Evolutionary conservation across 495 filamentous ascomycete species (phyloP).

Genomic region (Chaetomidium leptoderma): DNA sequence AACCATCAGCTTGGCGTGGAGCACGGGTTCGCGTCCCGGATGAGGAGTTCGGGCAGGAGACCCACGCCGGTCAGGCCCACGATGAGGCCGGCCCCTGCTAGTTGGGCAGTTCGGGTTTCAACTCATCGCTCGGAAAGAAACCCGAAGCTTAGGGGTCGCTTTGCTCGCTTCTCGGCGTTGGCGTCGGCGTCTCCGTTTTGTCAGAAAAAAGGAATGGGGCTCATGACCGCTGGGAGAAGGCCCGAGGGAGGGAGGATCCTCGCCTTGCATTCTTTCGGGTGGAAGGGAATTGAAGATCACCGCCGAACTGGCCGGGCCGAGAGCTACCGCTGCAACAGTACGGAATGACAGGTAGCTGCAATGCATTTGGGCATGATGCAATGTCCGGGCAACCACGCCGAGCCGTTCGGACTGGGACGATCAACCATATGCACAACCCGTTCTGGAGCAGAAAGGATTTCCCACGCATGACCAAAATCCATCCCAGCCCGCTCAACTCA

Average conservation of each 20-base stretch:
- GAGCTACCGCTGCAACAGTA: no score
- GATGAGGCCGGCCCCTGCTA: background rate
- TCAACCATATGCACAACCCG: background rate
- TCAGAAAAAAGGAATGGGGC: background rate
- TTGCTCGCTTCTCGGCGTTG: no score
- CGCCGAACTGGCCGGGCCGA: background rate
- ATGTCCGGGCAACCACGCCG: background rate
- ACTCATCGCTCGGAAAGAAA: background rate
- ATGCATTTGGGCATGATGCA: conserved; percentile 7
- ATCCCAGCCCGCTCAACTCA: background rate
- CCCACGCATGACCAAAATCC: background rate
- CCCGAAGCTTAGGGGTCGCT: background rate
- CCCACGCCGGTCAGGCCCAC: conserved; percentile 1
- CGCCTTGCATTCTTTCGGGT: background rate
- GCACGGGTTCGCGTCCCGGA: background rate
- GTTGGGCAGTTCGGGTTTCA: no score
- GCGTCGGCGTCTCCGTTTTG: background rate
- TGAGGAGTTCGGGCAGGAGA: background rate
- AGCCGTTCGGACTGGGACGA: background rate
- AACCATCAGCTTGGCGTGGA: background rate
- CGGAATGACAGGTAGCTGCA: no score
- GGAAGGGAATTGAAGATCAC: background rate
- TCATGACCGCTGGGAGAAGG: background rate
- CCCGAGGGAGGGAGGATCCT: no score
- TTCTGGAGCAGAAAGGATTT: background rate